phyloP scores from a whole-genome alignment of 2,329 filamentous ascomycete genomes.

The Arthroderma uncinatum region DNA sequence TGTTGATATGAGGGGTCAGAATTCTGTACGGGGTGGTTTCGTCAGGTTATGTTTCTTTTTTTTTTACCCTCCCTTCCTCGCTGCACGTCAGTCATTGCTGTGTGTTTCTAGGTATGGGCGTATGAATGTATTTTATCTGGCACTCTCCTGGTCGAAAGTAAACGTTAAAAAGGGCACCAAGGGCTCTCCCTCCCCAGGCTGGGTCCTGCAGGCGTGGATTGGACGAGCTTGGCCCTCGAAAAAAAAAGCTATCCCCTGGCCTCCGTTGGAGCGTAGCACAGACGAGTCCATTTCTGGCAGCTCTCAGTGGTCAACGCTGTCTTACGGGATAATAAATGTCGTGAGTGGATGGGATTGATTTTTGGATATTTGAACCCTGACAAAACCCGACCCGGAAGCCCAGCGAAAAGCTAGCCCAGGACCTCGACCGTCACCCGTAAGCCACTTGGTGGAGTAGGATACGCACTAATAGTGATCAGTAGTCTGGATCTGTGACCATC shows the following conservation, averaged over 20 bases:
- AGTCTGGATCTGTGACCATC: neutral
- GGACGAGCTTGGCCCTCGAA: neutral
- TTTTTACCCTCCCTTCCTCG: neutral
- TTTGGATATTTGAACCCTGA: neutral
- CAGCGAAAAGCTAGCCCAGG: neutral
- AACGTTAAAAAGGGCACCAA: neutral
- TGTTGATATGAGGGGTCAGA: constrained; percentile 8
- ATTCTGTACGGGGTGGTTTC: neutral
- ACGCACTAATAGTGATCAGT: neutral
- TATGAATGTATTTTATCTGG: neutral
- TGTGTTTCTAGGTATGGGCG: neutral
- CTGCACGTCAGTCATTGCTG: neutral
- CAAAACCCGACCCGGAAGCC: neutral
- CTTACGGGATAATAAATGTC: neutral
- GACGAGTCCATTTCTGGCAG: neutral
- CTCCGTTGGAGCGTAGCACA: constrained; percentile 1
- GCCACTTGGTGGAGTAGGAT: neutral
- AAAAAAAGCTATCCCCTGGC: neutral
- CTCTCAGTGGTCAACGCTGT: neutral
- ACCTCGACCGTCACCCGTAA: neutral
- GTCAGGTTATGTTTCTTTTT: neutral
- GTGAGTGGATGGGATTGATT: neutral
- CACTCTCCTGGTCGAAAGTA: neutral
- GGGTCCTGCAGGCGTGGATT: neutral
- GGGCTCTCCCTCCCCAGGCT: neutral